Conservation (phyloP, 805 yeast genomes). For the Candida taoyuanica region DNA sequence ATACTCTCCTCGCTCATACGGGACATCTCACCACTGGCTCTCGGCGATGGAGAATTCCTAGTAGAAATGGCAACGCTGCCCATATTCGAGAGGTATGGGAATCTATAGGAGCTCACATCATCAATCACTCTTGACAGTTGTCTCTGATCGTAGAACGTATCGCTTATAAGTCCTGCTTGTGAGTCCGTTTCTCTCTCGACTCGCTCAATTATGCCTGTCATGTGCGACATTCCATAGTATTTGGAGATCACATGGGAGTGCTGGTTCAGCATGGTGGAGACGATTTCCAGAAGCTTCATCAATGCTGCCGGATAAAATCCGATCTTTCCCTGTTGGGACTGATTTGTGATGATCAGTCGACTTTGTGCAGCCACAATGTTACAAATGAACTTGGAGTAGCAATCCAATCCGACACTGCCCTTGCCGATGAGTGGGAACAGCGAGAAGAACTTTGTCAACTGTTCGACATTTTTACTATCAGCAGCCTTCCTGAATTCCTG, state of each 20-base stretch:
- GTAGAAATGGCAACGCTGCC: not conserved
- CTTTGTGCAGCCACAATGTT: conserved; percentile 77
- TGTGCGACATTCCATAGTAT: conserved; percentile 62
- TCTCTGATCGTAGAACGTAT: conserved; percentile 76
- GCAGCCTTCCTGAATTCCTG: conserved; percentile 71
- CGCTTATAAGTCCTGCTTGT: conserved; percentile 86
- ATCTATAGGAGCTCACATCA: conserved; percentile 53
- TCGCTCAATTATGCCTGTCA: conserved; percentile 61
- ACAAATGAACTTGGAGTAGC: conserved; percentile 84
- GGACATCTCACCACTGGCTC: conserved; percentile 27
- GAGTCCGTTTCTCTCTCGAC: conserved; percentile 87
- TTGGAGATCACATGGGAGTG: conserved; percentile 74
- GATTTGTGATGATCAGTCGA: conserved; percentile 53
- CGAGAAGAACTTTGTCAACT: conserved; percentile 74
- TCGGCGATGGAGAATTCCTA: conserved; percentile 20
- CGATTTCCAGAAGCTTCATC: conserved; percentile 72
- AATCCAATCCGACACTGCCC: conserved; percentile 63
- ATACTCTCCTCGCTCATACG: conserved; percentile 34
- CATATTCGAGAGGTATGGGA: conserved; percentile 32
- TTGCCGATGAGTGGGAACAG: conserved; percentile 83
- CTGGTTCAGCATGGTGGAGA: conserved; percentile 79
- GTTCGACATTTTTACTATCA: conserved; percentile 53
- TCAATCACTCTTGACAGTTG: conserved; percentile 50
- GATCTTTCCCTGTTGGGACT: conserved; percentile 35
- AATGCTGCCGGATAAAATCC: conserved; percentile 58